Base-by-base conservation (phyloP, 257 asterid genomes). In the Solanum microdontum region DNA sequence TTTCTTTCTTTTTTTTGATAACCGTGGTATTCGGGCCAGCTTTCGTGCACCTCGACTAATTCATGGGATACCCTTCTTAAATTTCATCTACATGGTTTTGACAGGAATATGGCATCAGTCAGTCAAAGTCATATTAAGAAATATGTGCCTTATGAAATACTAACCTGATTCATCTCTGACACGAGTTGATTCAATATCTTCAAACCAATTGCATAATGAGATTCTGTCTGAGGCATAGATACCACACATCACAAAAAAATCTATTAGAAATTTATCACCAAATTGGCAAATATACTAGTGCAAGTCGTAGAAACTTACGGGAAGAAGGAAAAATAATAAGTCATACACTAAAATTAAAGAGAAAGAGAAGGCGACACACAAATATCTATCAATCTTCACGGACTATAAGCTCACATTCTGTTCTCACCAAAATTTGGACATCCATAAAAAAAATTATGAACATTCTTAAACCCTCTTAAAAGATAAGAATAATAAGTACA, bases 171-270 rank as follows among this genome's bases (percentile, higher is more conserved):
- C 98, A 97, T 97, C 94, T 97, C 99, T 84, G 93, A 90, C 82
- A 97, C 98, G 88, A 97, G 98, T 92, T 95, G 98, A 91, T 95
- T 97, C 91, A 97, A 92, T 92, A 97, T 93, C 98, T 93, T 95
- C 88, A 97, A 92, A 85, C 99, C 99, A 92, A 95, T 94, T 76
- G 96, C 94, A 88, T 93, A 97, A 91, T 94, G 99, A 90, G 98
- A 90, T 75, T 98, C 90, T 83, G 97, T 98, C 99, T 97, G 97
- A 87, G 28, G 92, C 91, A 90, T 43, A 87, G 39, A 69, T 10
- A 73, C n/a, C 21, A 91, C 88, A 89, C 86, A 64, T 64, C 72
- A 77, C 69, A 62, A 40, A 76, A 92, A 90, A 86, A 72, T 86
- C 82, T 75, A 75, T 11, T 55, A 82, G 55, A 40, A 64, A 36